Conservation (phyloP, 352 stramenopile species). For the Phytophthora sp. region DNA sequence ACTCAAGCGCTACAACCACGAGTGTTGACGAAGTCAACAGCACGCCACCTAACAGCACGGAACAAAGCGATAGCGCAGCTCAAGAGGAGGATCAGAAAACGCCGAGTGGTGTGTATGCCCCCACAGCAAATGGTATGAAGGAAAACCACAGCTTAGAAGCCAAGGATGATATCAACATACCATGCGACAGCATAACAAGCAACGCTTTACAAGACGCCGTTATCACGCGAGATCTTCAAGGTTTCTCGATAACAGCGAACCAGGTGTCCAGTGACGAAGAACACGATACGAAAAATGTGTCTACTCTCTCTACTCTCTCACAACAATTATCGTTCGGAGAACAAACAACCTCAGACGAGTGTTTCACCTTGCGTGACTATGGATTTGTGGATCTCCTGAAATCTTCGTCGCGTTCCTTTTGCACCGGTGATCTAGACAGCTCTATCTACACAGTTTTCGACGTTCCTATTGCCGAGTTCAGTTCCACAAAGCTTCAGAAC, state of each 20-base stretch:
- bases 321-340: too few species aligned
- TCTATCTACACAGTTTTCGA: conserved; percentile 13
- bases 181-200: neutral
- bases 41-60: neutral
- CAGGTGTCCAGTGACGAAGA: neutral
- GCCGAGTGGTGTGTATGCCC: too few species aligned
- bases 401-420: conserved; percentile 10
- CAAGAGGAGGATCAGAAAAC: neutral
- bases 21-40: neutral
- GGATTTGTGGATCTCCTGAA: conserved; percentile 8
- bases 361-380: conserved; percentile 11
- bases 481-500: conserved; percentile 12
- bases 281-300: too few species aligned
- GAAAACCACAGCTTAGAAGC: neutral
- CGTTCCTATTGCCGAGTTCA: conserved; percentile 4
- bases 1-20: neutral
- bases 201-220: too few species aligned
- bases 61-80: neutral
- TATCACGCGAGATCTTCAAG: too few species aligned
- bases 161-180: neutral
- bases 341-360: conserved; percentile 1
- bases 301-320: too few species aligned
- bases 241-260: neutral
- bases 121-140: neutral
- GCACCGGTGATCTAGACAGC: neutral